Evolutionary conservation across 2,329 filamentous ascomycete genomes (phyloP).

Genomic region (Colletotrichum musae): DNA sequence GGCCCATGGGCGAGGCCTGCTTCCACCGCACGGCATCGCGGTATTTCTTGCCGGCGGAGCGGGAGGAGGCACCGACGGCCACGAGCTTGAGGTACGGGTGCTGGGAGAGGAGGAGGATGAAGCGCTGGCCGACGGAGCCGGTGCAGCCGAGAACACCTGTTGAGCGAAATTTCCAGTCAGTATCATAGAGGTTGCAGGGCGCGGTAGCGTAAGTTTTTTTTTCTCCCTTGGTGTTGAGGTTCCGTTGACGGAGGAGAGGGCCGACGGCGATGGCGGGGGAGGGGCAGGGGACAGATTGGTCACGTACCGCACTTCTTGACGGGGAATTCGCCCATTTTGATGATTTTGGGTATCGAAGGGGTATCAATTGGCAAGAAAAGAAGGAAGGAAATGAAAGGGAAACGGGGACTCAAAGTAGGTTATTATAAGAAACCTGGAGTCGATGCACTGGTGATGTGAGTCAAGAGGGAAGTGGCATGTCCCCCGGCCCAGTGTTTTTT

Average conservation of each 20-base stretch:
- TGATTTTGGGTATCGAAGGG: conserved; percentile 6
- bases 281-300: neutral
- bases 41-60: conserved; percentile 94
- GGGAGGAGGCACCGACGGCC: conserved; percentile 89
- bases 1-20: conserved; percentile 86
- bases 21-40: conserved; percentile 96
- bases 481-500: conserved; percentile 30
- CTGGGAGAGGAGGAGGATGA: conserved; percentile 90
- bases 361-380: conserved; percentile 20
- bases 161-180: conserved; percentile 23
- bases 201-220: neutral
- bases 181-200: neutral
- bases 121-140: conserved; percentile 94
- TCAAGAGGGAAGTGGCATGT: conserved; percentile 36
- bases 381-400: neutral
- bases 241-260: conserved; percentile 26
- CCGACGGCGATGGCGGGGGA: conserved; percentile 38
- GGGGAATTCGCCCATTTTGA: conserved; percentile 59
- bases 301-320: conserved; percentile 72
- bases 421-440: conserved; percentile 15
- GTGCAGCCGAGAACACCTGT: conserved; percentile 88
- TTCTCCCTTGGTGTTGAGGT: neutral
- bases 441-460: conserved; percentile 33
- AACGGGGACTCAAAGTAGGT: neutral
- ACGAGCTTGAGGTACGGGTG: conserved; percentile 91